Base-by-base conservation (phyloP, 2,329 filamentous ascomycete genomes). In the Botrytis medusae region DNA sequence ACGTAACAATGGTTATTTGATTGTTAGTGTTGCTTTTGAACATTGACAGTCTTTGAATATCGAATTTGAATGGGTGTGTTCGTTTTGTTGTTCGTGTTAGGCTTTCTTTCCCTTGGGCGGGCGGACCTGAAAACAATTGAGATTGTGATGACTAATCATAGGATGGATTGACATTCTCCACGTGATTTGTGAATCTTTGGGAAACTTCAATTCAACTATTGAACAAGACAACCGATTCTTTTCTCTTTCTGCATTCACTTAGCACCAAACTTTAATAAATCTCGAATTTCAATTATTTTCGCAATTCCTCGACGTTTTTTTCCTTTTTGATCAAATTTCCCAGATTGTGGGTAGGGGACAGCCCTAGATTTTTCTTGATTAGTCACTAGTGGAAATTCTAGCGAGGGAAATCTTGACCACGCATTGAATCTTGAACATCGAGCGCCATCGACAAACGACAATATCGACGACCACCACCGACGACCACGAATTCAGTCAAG, bases 391-490 rank as follows among this genome's bases (percentile, higher is more conserved):
- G 51, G 51, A 57, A 57, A 57, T n/a, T 57, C 51, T 57, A 57
- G 51, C 51, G 51, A 57, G 51, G n/a, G 51, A 57, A 57, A 57
- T 57, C 51, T 57, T 57, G 51, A 57, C 51, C 51, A 57, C 51
- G 51, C 51, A 57, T 57, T 57, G 51, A 57, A 57, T 57, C 51
- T 57, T 57, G 51, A 57, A 57, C 51, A 57, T 57, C 51, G 51
- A 57, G 51, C 51, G 60, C 60, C 34, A 74, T 73, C 75, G 63
- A 77, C 75, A 77, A 72, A 75, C 78, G 77, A 79, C 77, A 78
- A 77, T 73, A 71, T 74, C 78, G 77, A 79, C 78, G 73, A 79
- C 78, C 78, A 79, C 77, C 77, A 75, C 71, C 79, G 77, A 79
- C 79, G 75, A 77, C 77, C 75, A 72, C 78, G 76, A 76, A 77